Conservation (phyloP, 345 rosid species). For the Gossypium mustelinum region DNA sequence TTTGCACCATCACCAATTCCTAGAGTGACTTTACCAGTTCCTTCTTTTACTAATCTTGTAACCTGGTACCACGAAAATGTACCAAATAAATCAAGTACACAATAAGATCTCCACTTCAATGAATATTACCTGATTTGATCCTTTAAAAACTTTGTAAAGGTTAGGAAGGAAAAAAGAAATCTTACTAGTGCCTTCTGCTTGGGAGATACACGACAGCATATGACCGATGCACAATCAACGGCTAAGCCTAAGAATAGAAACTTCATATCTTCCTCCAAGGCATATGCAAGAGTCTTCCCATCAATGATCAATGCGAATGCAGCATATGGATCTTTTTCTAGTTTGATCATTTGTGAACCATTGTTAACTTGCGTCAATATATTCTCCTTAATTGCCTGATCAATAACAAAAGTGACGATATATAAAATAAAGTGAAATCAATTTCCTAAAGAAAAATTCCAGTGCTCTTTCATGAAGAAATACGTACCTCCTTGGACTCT, state of each 20-base stretch:
- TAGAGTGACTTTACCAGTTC: conserved; percentile 84
- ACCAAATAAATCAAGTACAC: conserved; percentile 5
- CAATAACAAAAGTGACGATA: conserved; percentile 21
- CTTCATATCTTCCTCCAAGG: conserved; percentile 88
- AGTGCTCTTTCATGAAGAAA: conserved; percentile 15
- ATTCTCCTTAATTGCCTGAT: conserved; percentile 69
- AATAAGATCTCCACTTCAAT: neutral
- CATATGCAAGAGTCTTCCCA: conserved; percentile 76
- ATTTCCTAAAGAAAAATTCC: conserved; percentile 15
- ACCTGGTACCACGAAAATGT: conserved; percentile 44
- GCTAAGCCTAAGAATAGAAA: conserved; percentile 78
- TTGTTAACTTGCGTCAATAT: conserved; percentile 74
- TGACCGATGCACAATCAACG: conserved; percentile 92
- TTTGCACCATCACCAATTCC: conserved; percentile 99
- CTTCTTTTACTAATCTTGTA: conserved; percentile 84
- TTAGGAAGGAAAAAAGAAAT: conserved; percentile 11
- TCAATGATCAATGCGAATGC: conserved; percentile 95
- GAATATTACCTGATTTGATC: neutral
- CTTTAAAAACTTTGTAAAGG: neutral
- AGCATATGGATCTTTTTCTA: conserved; percentile 83
- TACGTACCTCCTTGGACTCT: conserved; percentile 57
- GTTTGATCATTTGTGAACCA: conserved; percentile 79
- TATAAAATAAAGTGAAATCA: conserved; percentile 27
- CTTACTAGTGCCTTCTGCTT: conserved; percentile 95
- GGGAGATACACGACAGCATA: conserved; percentile 98